A percentile compares a stretch with the other conserved stretches of the same genome.
Evolutionary conservation across 129 eudicot genomes (phyloP).

Genomic region (Saussurea involucrata): DNA sequence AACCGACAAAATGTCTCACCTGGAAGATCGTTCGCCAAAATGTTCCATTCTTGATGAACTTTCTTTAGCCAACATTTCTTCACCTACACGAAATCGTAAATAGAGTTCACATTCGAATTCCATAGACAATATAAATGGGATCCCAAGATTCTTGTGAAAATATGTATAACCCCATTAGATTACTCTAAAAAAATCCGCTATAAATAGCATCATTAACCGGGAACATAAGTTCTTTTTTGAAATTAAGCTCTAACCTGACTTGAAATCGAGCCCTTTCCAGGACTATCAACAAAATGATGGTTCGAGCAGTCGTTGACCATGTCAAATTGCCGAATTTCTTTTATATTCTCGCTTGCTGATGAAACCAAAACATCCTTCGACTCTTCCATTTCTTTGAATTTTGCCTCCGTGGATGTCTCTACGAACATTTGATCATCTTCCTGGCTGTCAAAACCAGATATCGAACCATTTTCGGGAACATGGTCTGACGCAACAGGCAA

Average conservation of each 20-base stretch:
- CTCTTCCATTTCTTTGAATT: slow-evolving; percentile 20
- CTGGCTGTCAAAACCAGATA: slow-evolving; percentile 3
- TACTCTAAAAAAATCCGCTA: background rate
- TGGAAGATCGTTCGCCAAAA: slow-evolving; percentile 81
- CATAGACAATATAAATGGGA: background rate
- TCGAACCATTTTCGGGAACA: slow-evolving; percentile 14
- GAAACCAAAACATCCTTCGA: slow-evolving; percentile 1
- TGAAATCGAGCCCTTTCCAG: slow-evolving; percentile 44
- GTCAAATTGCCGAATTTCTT: slow-evolving; percentile 57
- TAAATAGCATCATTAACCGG: background rate
- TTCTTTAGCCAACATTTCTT: slow-evolving; percentile 77
- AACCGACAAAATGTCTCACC: slow-evolving; percentile 38
- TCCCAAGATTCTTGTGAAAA: too few relatives aligned
- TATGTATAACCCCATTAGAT: background rate
- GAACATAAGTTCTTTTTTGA: background rate
- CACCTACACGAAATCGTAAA: slow-evolving; percentile 40
- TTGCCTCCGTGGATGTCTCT: slow-evolving; percentile 23
- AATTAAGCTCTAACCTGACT: slow-evolving; percentile 47
- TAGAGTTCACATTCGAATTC: background rate
- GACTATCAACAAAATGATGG: slow-evolving; percentile 70
- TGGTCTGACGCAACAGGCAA: slow-evolving; percentile 14
- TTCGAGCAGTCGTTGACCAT: slow-evolving; percentile 65
- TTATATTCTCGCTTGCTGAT: slow-evolving; percentile 20
- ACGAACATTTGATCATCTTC: slow-evolving; percentile 33
- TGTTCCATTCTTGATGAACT: slow-evolving; percentile 90